Evolutionary conservation across 495 filamentous ascomycete genomes (phyloP).

Genomic region (Neurospora sp.): DNA sequence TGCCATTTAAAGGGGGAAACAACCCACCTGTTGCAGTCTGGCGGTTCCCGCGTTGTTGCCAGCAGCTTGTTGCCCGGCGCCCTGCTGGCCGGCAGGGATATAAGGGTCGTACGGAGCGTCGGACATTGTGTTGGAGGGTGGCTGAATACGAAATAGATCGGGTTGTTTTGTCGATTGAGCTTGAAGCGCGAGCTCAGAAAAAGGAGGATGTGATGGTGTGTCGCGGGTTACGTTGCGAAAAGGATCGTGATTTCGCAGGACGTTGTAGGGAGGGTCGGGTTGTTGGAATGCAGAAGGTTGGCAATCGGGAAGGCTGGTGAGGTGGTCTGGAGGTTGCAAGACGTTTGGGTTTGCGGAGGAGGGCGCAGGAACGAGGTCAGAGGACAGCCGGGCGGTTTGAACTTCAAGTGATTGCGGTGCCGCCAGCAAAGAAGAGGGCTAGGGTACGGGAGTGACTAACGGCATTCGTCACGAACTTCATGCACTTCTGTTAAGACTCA

Average conservation of each 20-base stretch:
- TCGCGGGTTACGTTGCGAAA: conserved; percentile 1
- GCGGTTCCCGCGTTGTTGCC: conserved; percentile 27
- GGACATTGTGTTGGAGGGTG: conserved; percentile 41
- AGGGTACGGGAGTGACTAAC: background rate
- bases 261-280: conserved; percentile 8
- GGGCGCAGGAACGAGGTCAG: conserved; percentile 18
- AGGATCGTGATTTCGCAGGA: conserved; percentile 7
- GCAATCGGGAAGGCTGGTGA: conserved; percentile 11
- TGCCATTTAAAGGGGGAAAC: conserved; percentile 2
- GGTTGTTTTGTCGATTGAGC: background rate
- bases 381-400: conserved; percentile 7
- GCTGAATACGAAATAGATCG: background rate
- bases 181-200: conserved; percentile 1
- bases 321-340: conserved; percentile 10
- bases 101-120: conserved; percentile 79
- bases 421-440: conserved; percentile 1
- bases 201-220: background rate
- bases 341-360: conserved; percentile 18
- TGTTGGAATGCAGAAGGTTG: conserved; percentile 12
- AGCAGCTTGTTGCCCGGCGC: conserved; percentile 25
- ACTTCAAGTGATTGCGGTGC: conserved; percentile 3
- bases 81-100: conserved; percentile 59
- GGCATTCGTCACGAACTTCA: background rate
- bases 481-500: background rate
- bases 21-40: conserved; percentile 70